Base-by-base conservation (phyloP, 2,329 filamentous ascomycete genomes). In the Ploettnerulaceae sp. region DNA sequence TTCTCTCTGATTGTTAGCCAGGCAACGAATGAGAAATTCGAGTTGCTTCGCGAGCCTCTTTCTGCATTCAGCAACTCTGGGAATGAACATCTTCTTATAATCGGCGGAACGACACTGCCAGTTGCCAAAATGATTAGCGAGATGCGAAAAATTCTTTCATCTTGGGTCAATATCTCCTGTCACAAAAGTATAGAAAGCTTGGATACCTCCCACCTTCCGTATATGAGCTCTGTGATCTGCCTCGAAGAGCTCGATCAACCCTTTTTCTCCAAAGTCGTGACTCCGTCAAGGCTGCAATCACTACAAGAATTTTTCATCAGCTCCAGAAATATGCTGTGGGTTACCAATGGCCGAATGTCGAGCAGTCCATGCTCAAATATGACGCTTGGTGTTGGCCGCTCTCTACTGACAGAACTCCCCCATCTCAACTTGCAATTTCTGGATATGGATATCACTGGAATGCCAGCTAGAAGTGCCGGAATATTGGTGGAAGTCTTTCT, bases 171-270 rank as follows among this genome's bases (percentile, higher is more conserved):
- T n/a, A n/a, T n/a, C n/a, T n/a, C n/a, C n/a, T n/a, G n/a, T n/a
- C n/a, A n/a, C n/a, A 4, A 18, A 18, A 20, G 20, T n/a, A 9
- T 36, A 18, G 33, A 36, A 4, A 12, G 4, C 7, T 7, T 18
- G 4, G 33, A 18, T 5, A n/a, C n/a, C n/a, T n/a, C n/a, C n/a
- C n/a, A n/a, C n/a, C 7, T 8, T 6, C n/a, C 7, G 4, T 11
- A 21, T 9, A 5, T 8, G 4, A 18, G 15, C 35, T 41, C 49
- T 28, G 25, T 57, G 15, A 28, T 64, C 26, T 48, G 24, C 34
- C 46, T 64, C 5, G 42, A 49, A 7, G 62, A 64, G 11, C 50
- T 64, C 15, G 67, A 68, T 44, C 49, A 57, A 15, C 61, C 64
- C 2, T 42, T 51, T 3, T 57, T 61, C 24, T 7, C 25, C 7